Evolutionary conservation across 106 monocot species (phyloP), one percentile per base, ranked within the genome.

Genomic region (Dioscorea dumetorum): DNA sequence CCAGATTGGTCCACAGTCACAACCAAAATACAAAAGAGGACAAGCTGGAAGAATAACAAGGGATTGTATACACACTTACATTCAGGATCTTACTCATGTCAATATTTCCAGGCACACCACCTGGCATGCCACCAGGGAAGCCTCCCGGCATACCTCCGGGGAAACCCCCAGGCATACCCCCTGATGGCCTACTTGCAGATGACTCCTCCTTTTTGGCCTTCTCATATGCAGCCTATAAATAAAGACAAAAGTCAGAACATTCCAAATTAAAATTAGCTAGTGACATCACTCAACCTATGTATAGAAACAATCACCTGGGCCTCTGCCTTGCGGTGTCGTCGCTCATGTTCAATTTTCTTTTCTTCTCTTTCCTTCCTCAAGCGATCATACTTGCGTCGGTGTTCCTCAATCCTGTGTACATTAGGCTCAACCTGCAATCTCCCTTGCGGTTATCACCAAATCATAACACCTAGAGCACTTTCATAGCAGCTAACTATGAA

Each of bases 41-140:
- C 6, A 41, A 3, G 41, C 41, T 41, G 41, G 41, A 41, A 3
- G 21, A 16, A 16, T 54, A 50, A 50, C 5, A 16, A 22, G 12
- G 22, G 50, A 33, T 0, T 41, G 12, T n/a, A 49, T 2, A 4
- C 32, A 32, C 50, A 23, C 94, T 77, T 77, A 99, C 97, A 79
- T 92, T 92, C 18, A 99, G 79, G 65, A 99, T 99, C 57, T 92
- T 78, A 84, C 92, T 99, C 92, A 92, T 99, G 67, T 99, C 90
- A 62, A 90, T 74, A 67, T 81, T 85, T 50, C 87, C 90, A 24
- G 94, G 90, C 20, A 60, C 66, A 12, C 67, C 79, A 22, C 86
- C 82, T 8, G 82, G 78, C 69, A 78, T 33, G 1, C 80, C 83
- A 8, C 83, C 83, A 21, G 82, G 81, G 62, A 84, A 71, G 0